Base-by-base conservation (phyloP, 495 filamentous ascomycete genomes). In the Hapsidospora chrysogenum region DNA sequence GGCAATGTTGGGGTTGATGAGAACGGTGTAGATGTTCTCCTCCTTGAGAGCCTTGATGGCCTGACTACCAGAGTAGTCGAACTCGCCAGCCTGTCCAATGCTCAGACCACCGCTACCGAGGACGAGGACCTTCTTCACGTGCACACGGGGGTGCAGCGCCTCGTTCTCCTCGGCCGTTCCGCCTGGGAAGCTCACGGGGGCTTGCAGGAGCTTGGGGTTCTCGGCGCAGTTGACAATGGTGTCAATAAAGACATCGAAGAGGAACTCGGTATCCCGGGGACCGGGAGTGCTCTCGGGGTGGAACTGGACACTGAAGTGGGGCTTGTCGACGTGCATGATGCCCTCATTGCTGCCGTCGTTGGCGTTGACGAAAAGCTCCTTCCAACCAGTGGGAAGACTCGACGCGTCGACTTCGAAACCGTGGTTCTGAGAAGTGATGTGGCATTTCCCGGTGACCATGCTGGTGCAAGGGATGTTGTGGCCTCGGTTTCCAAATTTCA, bases 381-480 rank as follows among this genome's bases (percentile, higher is more conserved):
- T 68, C 89, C 89, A 97, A 31, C 72, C 77, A 7, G 60, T 38
- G 15, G 83, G 78, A 9, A 97, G 66, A 15, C 67, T 82, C 34
- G 60, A 57, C 3, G 83, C 63, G 51, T 94, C 84, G 26, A 97
- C 89, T 11, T 85, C 89, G 49, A 74, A 97, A 51, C 89, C 89
- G 52, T 94, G 85, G 50, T 97, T 97, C 55, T 97, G 89, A 2
- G 89, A 96, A 15, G 89, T 97, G 51, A 97, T 97, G 57, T 96
- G 85, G 53, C 89, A 97, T 54, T 84, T 81, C 34, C 89, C 92
- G 25, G 85, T 85, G 40, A 93, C 58, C 67, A 86, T 72, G 55
- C 81, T 92, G 16, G 86, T 96, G 63, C 89, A 95, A 17, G 89
- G 89, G 50, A 97, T 95, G 52, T 97, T 97, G 64, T 94, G 85